Evolutionary conservation across 495 filamentous ascomycete genomes (phyloP), one percentile per base, ranked within the genome.

Genomic region (Penicillium flavigenum): DNA sequence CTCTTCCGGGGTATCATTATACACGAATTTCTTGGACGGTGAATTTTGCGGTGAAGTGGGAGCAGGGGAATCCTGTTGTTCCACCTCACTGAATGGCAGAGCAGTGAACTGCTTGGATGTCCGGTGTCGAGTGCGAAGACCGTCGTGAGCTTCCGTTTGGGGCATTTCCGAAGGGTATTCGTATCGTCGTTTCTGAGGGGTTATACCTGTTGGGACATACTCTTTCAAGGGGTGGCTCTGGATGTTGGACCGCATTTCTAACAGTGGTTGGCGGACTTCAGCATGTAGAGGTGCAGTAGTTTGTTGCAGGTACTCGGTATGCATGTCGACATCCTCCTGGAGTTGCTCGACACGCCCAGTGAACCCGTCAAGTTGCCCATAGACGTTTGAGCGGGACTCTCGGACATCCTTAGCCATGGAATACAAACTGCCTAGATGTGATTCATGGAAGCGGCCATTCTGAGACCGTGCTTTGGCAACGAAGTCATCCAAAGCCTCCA

Each of bases 401-500:
- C 84, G 82, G 3, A 92, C 88, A 4, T 82, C 86, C 4, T 67
- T 63, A 1, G 85, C 79, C 22, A 97, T 80, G 17, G 66, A 73
- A 34, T 77, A 62, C 6, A 96, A 69, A 2, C 86, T 89, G 6
- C 71, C 63, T 4, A 82, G 65, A 59, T 94, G 86, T 38, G 78
- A 80, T 32, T 85, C 76, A 62, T 91, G 84, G 68, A 94, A 91
- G 11, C 73, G 70, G 39, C 87, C 82, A 65, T 97, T 97, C 60
- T 94, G 87, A 6, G 83, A 87, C 54, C 87, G 85, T 14, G 95
- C 91, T 44, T 89, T 88, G 27, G 88, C 79, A 34, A 97, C 90
- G 60, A 96, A 96, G 57, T 91, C 89, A 72, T 96, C 94, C 6
- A 98, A 79, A 7, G 89, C 88, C 60, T 82, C 82, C 84, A 98